Evolutionary conservation across 1,284 basidiomycete species (phyloP), one percentile per base, ranked within the genome.

Genomic region (Tausonia pullulans): DNA sequence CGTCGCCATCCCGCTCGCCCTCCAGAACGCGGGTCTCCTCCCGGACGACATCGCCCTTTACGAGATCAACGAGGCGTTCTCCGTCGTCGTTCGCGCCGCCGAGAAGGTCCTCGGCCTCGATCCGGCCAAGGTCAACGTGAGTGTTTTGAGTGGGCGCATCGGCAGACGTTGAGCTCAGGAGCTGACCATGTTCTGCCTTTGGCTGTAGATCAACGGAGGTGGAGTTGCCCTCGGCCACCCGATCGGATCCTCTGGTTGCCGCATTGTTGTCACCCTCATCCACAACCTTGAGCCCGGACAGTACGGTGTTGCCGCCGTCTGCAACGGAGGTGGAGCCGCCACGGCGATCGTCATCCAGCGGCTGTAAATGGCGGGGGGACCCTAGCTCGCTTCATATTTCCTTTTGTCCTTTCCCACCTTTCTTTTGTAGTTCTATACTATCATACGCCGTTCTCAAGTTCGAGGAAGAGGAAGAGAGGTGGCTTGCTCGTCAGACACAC

Each of bases 1-100:
- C 40, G 81, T 89, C 67, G 95, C 94, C 50, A 80, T 98, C 57
- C 96, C 96, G 52, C 79, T 84, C 68, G 96, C 96, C 8, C 81
- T 99, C 65, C 80, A 93, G 79, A 85, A 83, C 69, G 96, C 95
- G 58, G 89, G 89, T 70, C 80, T 98, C 65, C 84, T 84, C 45
- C 75, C 87, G 66, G 81, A 88, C 60, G 91, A 98, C 73, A 91
- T 98, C 70, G 82, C 92, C 46, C 82, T 89, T 63, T 98, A 92
- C 74, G 96, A 99, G 78, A 85, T 98, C 77, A 99, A 99, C 78
- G 96, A 95, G 78, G 96, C 95, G 14, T 98, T 98, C 82, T 94
- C 93, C 0, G 90, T 91, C 48, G 95, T 98, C 71, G 87, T 91
- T 72, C 84, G 89, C 59, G 86, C 93, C 61, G 90, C 90, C 2